Evolutionary conservation across 140 eudicot species (phyloP).

Genomic region (Anethum foeniculum): DNA sequence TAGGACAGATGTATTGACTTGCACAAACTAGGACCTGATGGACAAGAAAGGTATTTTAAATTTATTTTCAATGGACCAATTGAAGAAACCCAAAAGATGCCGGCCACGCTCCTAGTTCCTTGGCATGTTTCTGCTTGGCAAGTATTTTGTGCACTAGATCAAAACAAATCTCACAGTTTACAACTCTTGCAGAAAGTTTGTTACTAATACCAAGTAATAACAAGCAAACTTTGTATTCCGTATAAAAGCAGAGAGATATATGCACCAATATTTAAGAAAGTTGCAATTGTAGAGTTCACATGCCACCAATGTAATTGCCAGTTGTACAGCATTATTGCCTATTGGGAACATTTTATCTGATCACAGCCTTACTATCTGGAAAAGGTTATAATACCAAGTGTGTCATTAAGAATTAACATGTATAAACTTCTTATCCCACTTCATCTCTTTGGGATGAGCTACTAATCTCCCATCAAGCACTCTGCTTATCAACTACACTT

Average conservation of each 20-base stretch:
- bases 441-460: not conserved
- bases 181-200: not conserved
- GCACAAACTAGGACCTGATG: not conserved
- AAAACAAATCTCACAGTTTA: not conserved
- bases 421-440: not conserved
- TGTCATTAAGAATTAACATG: not conserved
- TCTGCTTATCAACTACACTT: not conserved
- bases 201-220: not conserved
- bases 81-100: not conserved
- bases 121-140: not conserved
- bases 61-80: not conserved
- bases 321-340: not conserved
- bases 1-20: not conserved
- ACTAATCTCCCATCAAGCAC: not conserved
- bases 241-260: not conserved
- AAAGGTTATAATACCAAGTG: not conserved
- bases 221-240: not conserved
- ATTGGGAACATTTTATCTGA: not conserved
- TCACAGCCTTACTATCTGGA: not conserved
- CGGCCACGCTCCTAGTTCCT: not conserved
- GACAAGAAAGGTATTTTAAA: not conserved
- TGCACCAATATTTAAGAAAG: not conserved
- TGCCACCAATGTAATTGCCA: not conserved
- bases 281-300: not conserved
- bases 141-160: not conserved